Base-by-base conservation (phyloP, 345 rosid species). In the Cardamine resedifolia region DNA sequence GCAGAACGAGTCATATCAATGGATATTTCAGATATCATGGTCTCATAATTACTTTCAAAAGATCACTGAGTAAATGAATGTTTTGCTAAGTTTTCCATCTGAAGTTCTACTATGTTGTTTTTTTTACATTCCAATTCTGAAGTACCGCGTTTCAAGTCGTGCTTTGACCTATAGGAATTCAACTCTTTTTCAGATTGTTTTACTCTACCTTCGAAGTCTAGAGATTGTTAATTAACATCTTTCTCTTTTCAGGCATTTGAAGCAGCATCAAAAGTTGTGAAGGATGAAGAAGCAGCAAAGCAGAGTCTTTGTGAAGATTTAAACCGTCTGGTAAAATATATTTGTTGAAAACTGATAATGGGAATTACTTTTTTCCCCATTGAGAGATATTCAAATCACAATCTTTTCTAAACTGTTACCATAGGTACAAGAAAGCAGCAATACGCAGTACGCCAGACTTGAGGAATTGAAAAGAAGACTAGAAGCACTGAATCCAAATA, bases 281-380 rank as follows among this genome's bases (percentile, higher is more conserved):
- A 70, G 81, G 92, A 89, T 51, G 97, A 91, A 82, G 98, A 91
- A 81, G 87, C 76, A 77, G 5, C 72, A 34, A 94, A 94, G 73
- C 90, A 94, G 81, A 85, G 79, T 78, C 82, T 94, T 50, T 91
- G 97, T 33, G 92, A 87, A 47, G 97, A 91, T 80, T 80, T 94
- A 77, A 87, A 82, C 76, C 68, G 82, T 55, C 80, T 91, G 96
- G 97, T 91, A 86, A 15, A 23, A 19, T 36, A 57, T 73, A 67
- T 59, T 77, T 75, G 30, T 60, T 58, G 18, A 68, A 56, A 20
- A 7, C 23, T 7, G 66, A 67, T 74, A 14, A 36, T 10, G 23
- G 8, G 20, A 55, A 19, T 61, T 33, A 14, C 43, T 9, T 39
- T 39, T 72, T 30, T 30, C 11, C 41, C 2, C 34, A 15, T 55